A percentile compares a stretch with the other conserved stretches of the same genome.
phyloP scores from a whole-genome alignment of 1,139 yeast genomes.

The Suhomyces coccinellae region DNA sequence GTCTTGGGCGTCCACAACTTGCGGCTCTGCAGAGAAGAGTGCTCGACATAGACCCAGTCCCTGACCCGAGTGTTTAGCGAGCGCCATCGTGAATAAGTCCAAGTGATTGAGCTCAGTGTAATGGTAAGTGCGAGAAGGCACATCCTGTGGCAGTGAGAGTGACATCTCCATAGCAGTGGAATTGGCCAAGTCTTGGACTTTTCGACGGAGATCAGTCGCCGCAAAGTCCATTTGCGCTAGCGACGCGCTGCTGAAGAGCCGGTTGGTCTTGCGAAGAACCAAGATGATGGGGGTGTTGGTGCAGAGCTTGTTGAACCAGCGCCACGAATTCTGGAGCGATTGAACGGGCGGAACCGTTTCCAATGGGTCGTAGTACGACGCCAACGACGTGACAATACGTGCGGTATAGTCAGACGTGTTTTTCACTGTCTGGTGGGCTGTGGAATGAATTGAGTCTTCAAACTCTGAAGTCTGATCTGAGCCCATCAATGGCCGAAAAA shows the following conservation, averaged over 20 bases:
- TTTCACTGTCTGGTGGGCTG: constrained; percentile 15
- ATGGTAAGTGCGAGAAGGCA: constrained; percentile 28
- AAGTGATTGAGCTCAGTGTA: constrained; percentile 28
- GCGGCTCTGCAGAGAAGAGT: not conserved
- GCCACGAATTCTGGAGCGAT: constrained; percentile 21
- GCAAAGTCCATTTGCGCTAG: constrained; percentile 21
- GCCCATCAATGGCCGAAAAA: not conserved
- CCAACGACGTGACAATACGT: constrained; percentile 21
- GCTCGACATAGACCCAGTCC: not conserved
- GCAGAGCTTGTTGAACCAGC: constrained; percentile 33
- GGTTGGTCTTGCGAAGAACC: constrained; percentile 30
- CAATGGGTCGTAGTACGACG: constrained; percentile 26
- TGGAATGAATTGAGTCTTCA: constrained; percentile 17
- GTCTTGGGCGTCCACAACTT: not conserved
- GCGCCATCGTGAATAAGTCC: constrained; percentile 34
- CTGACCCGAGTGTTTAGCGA: constrained; percentile 14
- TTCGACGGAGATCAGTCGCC: not conserved
- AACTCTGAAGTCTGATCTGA: constrained; percentile 8
- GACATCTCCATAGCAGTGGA: not conserved
- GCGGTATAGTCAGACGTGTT: constrained; percentile 26
- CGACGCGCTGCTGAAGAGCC: constrained; percentile 31
- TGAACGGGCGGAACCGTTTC: constrained; percentile 16
- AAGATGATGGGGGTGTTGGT: constrained; percentile 35
- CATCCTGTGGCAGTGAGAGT: too few species aligned
- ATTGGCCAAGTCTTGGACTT: constrained; percentile 16